Evolutionary conservation across 1,284 basidiomycete species (phyloP).

Genomic region (Athelia sp.): DNA sequence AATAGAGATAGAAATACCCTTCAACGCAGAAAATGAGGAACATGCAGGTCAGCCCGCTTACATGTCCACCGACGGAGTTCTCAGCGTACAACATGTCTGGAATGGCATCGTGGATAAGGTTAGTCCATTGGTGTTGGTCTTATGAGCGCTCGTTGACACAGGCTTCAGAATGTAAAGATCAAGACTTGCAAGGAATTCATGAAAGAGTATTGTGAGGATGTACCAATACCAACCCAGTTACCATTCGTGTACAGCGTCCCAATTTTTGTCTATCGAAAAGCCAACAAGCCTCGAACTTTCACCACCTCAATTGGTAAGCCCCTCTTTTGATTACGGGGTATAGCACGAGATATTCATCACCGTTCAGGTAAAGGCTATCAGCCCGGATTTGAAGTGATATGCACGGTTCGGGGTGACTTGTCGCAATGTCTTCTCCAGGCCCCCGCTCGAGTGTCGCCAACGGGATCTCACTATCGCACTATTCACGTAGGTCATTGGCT

Average conservation of each 20-base stretch:
- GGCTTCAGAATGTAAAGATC: conserved; percentile 1
- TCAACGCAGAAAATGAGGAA: not conserved
- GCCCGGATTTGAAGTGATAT: conserved; percentile 7
- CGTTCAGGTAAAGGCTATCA: not conserved
- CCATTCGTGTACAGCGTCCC: too few species aligned
- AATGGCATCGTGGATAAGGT: conserved; percentile 7
- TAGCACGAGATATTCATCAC: not conserved
- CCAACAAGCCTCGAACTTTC: conserved; percentile 1
- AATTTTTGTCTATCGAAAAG: conserved; percentile 8
- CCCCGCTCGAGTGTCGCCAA: not conserved
- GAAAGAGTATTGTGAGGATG: not conserved
- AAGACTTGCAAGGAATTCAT: conserved; percentile 1
- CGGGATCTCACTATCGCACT: not conserved
- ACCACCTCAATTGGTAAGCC: conserved; percentile 3
- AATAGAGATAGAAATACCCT: not conserved
- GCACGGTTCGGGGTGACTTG: conserved; percentile 4
- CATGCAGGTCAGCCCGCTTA: not conserved
- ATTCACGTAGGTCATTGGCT: conserved; percentile 1
- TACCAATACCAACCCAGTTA: not conserved
- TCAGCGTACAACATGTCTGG: conserved; percentile 1
- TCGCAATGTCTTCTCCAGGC: not conserved
- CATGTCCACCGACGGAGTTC: not conserved
- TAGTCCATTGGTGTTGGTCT: not conserved
- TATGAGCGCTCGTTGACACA: not conserved
- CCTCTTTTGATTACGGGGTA: not conserved